A percentile compares a stretch with the other conserved stretches of the same genome.
These are phyloP conservation scores for Colletotrichum tropicale DNA, from an alignment of 2,329 filamentous ascomycete species.

Conservation along the genomic window DNA sequence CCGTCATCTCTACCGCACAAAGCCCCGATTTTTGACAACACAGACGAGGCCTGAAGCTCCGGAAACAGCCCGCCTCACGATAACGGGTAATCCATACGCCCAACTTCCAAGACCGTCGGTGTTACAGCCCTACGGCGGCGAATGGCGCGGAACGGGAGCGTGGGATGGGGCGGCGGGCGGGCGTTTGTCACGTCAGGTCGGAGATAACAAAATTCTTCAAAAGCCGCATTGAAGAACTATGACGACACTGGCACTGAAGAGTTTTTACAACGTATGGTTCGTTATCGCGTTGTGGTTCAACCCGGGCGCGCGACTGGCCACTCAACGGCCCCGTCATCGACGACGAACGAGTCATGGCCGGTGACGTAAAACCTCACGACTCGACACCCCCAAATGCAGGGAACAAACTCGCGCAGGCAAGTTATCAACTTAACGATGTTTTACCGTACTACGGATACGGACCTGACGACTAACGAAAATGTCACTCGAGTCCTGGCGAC, in stretches of 20 bases:
- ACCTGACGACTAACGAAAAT: background rate
- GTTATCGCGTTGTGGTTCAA: background rate
- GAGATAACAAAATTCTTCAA: background rate
- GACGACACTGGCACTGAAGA: background rate
- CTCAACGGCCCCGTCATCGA: background rate
- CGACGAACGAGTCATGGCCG: conserved; percentile 7
- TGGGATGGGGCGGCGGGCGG: background rate
- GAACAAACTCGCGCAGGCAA: background rate
- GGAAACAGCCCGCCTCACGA: background rate
- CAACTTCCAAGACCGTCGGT: background rate
- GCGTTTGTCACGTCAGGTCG: background rate
- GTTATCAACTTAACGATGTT: background rate
- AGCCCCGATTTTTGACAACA: background rate
- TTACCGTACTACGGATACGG: background rate
- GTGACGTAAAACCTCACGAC: conserved; percentile 12
- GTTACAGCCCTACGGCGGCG: conserved; percentile 1
- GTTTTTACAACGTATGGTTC: background rate
- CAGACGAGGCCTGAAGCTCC: background rate
- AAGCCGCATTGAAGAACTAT: background rate
- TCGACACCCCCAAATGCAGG: background rate
- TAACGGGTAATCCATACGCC: background rate
- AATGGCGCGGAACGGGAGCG: background rate
- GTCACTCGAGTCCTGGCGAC: background rate
- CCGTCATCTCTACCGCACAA: background rate
- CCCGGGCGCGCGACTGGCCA: background rate